Conservation (phyloP, 208 protist genomes). For the Leishmania aethiopica region DNA sequence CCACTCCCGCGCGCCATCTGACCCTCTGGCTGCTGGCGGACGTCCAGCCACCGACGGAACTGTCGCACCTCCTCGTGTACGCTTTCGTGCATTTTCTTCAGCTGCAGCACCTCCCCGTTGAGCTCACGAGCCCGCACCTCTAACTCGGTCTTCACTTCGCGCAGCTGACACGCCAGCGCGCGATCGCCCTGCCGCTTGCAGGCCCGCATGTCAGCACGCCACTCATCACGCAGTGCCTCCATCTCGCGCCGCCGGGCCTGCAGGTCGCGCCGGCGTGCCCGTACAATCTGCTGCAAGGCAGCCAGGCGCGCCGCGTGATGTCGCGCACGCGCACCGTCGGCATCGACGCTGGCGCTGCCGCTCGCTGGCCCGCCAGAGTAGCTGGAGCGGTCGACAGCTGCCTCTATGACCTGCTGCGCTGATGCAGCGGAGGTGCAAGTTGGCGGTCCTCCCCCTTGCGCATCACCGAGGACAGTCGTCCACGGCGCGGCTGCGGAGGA, state of each 20-base stretch:
- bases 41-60: conserved; percentile 3
- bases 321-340: neutral
- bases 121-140: conserved; percentile 59
- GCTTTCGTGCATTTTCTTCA: conserved; percentile 39
- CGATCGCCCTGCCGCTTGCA: conserved; percentile 41
- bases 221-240: conserved; percentile 54
- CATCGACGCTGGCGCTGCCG: neutral
- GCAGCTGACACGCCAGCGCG: conserved; percentile 37
- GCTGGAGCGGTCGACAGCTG: neutral
- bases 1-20: neutral
- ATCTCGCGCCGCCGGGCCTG: conserved; percentile 32
- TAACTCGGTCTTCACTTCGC: conserved; percentile 46
- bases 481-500: conserved; percentile 1
- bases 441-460: neutral
- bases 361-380: neutral
- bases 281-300: conserved; percentile 22
- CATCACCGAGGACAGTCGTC: neutral
- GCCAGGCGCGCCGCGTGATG: conserved; percentile 22
- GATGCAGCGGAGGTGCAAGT: neutral
- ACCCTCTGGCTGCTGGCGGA: neutral
- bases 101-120: conserved; percentile 53
- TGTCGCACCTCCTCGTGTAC: conserved; percentile 45
- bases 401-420: neutral
- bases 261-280: conserved; percentile 36
- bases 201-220: conserved; percentile 51